Evolutionary conservation across 2,329 filamentous ascomycete genomes (phyloP).

Genomic region (Didymella lethalis): DNA sequence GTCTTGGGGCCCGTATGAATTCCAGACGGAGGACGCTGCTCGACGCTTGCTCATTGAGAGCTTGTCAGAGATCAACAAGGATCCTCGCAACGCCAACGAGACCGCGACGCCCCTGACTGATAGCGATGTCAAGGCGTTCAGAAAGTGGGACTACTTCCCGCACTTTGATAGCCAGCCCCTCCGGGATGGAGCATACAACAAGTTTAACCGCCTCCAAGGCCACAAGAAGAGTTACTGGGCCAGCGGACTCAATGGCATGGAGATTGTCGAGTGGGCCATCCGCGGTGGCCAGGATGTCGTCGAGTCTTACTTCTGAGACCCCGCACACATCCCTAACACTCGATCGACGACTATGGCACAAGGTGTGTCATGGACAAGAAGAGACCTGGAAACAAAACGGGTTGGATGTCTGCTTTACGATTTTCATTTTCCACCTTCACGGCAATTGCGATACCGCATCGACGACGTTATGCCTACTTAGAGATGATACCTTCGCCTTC

Average conservation of each 20-base stretch:
- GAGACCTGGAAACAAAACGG: background rate
- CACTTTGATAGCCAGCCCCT: slow-evolving; percentile 45
- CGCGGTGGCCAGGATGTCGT: slow-evolving; percentile 47
- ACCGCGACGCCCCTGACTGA: slow-evolving; percentile 28
- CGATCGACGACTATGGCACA: background rate
- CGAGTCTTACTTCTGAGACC: slow-evolving; percentile 42
- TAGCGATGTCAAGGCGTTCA: slow-evolving; percentile 44
- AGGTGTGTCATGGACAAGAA: background rate
- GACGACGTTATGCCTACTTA: slow-evolving; percentile 28
- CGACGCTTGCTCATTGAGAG: slow-evolving; percentile 41
- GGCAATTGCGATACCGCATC: slow-evolving; percentile 19
- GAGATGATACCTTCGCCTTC: slow-evolving; percentile 40
- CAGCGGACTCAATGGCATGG: slow-evolving; percentile 49
- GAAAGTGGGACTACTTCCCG: slow-evolving; percentile 52
- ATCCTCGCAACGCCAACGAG: slow-evolving; percentile 44
- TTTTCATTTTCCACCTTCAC: slow-evolving; percentile 17
- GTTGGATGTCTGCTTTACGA: slow-evolving; percentile 19
- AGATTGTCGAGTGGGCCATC: slow-evolving; percentile 51
- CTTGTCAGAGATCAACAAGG: slow-evolving; percentile 47
- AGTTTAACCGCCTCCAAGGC: slow-evolving; percentile 48
- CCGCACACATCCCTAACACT: background rate
- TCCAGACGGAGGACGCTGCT: slow-evolving; percentile 38
- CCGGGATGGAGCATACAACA: slow-evolving; percentile 39
- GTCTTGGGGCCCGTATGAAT: slow-evolving; percentile 50
- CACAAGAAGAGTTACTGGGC: slow-evolving; percentile 49